phyloP scores from a whole-genome alignment of 2,329 filamentous ascomycete species.

The Botrytis medusae region DNA sequence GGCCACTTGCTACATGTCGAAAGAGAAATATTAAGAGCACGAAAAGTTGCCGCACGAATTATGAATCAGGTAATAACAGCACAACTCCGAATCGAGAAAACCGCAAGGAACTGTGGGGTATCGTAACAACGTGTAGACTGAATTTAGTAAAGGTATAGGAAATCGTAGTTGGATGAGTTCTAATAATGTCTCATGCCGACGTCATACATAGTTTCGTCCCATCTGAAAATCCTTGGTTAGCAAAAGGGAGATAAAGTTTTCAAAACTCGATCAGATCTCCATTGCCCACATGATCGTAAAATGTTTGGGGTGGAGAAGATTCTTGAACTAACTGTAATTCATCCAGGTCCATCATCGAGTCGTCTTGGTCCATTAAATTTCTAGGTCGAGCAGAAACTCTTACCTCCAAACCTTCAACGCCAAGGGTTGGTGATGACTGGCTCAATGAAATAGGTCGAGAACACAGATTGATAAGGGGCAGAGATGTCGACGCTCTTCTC shows the following conservation, averaged over 20 bases:
- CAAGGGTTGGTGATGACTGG: not conserved
- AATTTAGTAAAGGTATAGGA: not conserved
- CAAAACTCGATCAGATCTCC: not conserved
- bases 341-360: conserved; percentile 33
- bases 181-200: conserved; percentile 26
- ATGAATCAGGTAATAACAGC: not conserved
- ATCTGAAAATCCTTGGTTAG: conserved; percentile 17
- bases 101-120: not conserved
- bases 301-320: not conserved
- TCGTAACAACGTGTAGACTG: not conserved
- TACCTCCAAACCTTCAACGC: conserved; percentile 10
- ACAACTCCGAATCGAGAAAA: not conserved
- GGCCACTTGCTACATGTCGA: not conserved
- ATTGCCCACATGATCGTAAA: not conserved
- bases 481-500: not conserved
- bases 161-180: not conserved
- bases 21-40: not conserved
- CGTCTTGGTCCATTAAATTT: conserved; percentile 22
- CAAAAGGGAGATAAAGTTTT: not conserved
- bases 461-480: not conserved
- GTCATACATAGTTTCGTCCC: conserved; percentile 30
- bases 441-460: not conserved
- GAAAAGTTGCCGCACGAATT: not conserved
- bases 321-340: conserved; percentile 29
- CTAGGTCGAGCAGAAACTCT: conserved; percentile 10